phyloP scores from a whole-genome alignment of 148 eudicot species.

The Fagopyrum tataricum region DNA sequence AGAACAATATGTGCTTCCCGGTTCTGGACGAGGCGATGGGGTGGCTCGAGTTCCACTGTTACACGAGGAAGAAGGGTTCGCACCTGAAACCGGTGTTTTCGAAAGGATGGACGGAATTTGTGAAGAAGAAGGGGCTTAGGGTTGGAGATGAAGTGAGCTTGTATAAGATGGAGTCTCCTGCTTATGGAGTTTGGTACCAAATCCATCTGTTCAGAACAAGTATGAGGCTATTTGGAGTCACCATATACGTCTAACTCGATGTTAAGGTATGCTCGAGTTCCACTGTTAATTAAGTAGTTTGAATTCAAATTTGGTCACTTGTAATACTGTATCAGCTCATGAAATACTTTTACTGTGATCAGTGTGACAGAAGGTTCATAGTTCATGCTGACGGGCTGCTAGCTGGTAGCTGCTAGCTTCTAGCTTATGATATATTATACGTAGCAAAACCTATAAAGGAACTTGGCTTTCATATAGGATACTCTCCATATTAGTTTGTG shows the following conservation, averaged over 20 bases:
- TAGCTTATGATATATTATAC: too few relatives aligned
- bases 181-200: not conserved
- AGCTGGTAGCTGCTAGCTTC: too few relatives aligned
- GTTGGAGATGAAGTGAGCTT: not conserved
- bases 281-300: too few relatives aligned
- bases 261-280: too few relatives aligned
- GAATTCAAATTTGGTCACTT: too few relatives aligned
- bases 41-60: not conserved
- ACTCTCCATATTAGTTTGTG: too few relatives aligned
- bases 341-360: too few relatives aligned
- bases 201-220: not conserved
- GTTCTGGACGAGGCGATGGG: not conserved
- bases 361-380: too few relatives aligned
- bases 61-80: slow-evolving; percentile 5
- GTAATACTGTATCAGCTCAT: too few relatives aligned
- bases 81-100: not conserved
- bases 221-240: not conserved
- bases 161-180: not conserved
- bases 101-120: not conserved
- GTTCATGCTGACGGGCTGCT: too few relatives aligned
- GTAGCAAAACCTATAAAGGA: too few relatives aligned
- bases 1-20: not conserved
- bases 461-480: too few relatives aligned
- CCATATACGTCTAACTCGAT: not conserved
- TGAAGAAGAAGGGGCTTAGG: not conserved